Conservation (phyloP, 768 basidiomycete species). For the Mycena kentingensis region DNA sequence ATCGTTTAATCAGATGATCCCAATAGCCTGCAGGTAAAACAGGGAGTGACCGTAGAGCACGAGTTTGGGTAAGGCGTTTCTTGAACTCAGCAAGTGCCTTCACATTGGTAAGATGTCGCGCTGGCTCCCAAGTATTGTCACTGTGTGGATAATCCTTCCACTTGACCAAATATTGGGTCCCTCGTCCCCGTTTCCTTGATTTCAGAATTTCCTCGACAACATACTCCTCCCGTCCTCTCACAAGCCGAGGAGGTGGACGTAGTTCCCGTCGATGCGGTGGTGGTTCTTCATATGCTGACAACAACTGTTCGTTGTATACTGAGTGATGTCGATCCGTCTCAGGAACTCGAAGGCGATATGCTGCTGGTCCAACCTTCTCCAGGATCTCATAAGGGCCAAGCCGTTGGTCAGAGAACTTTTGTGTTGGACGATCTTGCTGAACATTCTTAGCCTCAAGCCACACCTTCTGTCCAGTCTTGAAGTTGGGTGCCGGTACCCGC, state of each 20-base stretch:
- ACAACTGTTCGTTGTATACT: conserved; percentile 24
- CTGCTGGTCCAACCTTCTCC: conserved; percentile 21
- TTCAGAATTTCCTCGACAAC: too few relatives aligned
- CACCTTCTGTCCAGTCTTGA: too few relatives aligned
- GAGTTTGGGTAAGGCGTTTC: not conserved
- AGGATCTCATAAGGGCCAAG: conserved; percentile 28
- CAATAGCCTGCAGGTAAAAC: not conserved
- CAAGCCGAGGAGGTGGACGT: conserved; percentile 13
- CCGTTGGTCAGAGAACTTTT: conserved; percentile 28
- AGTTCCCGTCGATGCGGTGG: conserved; percentile 11
- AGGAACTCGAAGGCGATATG: conserved; percentile 30
- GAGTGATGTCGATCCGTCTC: conserved; percentile 26
- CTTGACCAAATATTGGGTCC: conserved; percentile 27
- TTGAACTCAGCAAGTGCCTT: not conserved
- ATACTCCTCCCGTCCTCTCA: conserved; percentile 22
- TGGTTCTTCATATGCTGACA: conserved; percentile 16
- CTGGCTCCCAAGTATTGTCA: conserved; percentile 23
- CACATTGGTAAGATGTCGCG: conserved; percentile 7
- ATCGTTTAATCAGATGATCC: not conserved
- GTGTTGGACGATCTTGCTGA: conserved; percentile 26
- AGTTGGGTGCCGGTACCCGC: too few relatives aligned
- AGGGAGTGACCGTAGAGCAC: not conserved
- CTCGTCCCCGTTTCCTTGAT: not conserved
- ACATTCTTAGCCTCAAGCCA: too few relatives aligned
- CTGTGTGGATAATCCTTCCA: conserved; percentile 28